Evolutionary conservation across 352 stramenopile species (phyloP), one percentile per base, ranked within the genome.

Genomic region (Phytophthora hybrid): DNA sequence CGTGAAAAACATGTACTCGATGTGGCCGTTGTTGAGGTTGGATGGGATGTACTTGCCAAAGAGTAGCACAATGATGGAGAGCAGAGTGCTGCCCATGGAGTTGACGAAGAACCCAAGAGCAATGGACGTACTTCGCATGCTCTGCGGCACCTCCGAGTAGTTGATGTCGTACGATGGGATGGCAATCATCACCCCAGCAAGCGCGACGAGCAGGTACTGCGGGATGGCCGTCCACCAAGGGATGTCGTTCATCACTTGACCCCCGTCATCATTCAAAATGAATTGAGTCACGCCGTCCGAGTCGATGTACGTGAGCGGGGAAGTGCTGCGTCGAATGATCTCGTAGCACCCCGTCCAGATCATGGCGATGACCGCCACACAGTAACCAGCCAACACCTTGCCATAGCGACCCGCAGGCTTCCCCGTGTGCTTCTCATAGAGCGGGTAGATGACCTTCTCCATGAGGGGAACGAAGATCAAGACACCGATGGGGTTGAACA

Each of bases 1-100:
- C 51, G 51, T 57, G 51, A 57, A 57, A 23, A 57, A 57, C 51
- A 57, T 57, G 51, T 57, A 57, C 51, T 57, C 51, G 51, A 57
- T 57, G 51, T 57, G 51, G 10, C 51, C 51, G 13, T 57, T 37
- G 51, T 57, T 57, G 5, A 57, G 51, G 51, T 57, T 57, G 51
- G 51, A 16, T 5, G 51, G 51, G 51, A 57, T 57, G 51, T 57
- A 57, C 51, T 57, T 57, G 13, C 51, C 51, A 23, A 57, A 57
- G 21, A 57, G 51, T 0, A 57, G 51, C 51, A 57, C 51, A 19
- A 57, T 57, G 23, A 57, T 34, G 23, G 51, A 57, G 21, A 57
- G 51, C 23, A 57, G n/a, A 4, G 51, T 57, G 19, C 51, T 57
- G 5, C 51, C 51, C 51, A 57, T 57, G 19, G 51, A 57, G 51